phyloP scores from a whole-genome alignment of 1,284 basidiomycete genomes.

The Irpex rosettiformis region DNA sequence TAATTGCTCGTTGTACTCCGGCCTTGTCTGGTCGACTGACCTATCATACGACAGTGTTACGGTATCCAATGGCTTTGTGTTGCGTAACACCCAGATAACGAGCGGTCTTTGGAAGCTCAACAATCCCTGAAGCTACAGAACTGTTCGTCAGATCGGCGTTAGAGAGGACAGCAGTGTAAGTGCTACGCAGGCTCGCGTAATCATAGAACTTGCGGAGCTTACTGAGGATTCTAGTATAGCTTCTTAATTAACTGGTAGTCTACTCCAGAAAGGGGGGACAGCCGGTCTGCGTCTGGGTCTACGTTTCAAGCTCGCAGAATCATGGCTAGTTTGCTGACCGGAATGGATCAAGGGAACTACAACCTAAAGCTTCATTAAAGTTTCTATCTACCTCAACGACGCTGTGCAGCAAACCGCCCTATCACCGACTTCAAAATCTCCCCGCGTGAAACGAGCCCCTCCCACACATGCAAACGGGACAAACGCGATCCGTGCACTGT shows the following conservation, averaged over 20 bases:
- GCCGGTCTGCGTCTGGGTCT: too few relatives aligned
- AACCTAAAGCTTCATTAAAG: neutral
- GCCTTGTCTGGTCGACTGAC: neutral
- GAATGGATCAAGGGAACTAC: neutral
- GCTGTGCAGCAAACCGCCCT: neutral
- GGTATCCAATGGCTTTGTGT: neutral
- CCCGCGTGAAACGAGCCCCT: neutral
- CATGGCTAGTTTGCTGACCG: neutral
- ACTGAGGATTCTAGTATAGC: neutral
- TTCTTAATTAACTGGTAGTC: neutral
- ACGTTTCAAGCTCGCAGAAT: neutral
- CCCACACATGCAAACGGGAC: neutral
- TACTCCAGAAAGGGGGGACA: neutral
- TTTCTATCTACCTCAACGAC: neutral
- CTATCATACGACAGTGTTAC: neutral
- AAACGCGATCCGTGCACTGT: constrained; percentile 1
- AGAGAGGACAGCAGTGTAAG: neutral
- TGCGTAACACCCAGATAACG: neutral
- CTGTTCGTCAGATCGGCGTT: neutral
- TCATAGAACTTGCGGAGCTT: neutral
- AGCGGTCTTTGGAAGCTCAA: neutral
- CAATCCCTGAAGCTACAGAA: neutral
- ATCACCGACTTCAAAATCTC: neutral
- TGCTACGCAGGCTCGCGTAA: neutral
- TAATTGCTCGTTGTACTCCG: neutral